Percentiles rank a stretch among this genome's conserved stretches.
These are phyloP conservation scores for Phytophthora brassicae DNA, from an alignment of 352 stramenopile genomes.

Conservation along the genomic window DNA sequence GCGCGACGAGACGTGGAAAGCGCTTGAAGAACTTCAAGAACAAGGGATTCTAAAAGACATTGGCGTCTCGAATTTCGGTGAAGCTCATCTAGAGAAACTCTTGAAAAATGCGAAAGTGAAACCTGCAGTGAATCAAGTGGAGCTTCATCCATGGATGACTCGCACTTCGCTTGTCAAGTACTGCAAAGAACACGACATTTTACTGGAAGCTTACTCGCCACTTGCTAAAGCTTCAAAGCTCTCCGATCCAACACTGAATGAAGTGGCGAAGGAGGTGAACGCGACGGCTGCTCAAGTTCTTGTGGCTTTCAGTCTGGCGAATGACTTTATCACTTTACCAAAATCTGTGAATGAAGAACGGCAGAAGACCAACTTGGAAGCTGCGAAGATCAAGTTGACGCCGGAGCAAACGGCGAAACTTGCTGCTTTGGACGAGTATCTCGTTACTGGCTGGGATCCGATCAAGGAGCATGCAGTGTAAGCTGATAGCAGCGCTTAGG, in stretches of 20 bases:
- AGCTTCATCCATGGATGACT: conserved; percentile 71
- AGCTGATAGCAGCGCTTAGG: too few species aligned
- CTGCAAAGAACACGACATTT: conserved; percentile 52
- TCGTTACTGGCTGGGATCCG: conserved; percentile 48
- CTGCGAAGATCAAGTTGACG: conserved; percentile 33
- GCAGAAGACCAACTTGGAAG: conserved; percentile 50
- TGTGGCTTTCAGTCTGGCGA: conserved; percentile 52
- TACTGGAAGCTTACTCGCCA: conserved; percentile 62
- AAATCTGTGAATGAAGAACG: conserved; percentile 51
- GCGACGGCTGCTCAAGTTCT: conserved; percentile 51
- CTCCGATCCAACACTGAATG: conserved; percentile 26
- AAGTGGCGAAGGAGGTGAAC: conserved; percentile 34
- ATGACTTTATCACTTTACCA: conserved; percentile 60
- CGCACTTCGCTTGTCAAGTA: conserved; percentile 63
- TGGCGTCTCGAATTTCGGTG: conserved; percentile 90
- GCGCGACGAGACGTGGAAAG: conserved; percentile 33
- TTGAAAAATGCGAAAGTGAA: conserved; percentile 50
- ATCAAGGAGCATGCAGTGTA: conserved; percentile 45
- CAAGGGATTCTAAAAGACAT: conserved; percentile 75
- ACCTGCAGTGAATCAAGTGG: conserved; percentile 80
- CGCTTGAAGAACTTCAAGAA: conserved; percentile 45
- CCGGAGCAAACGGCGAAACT: conserved; percentile 34
- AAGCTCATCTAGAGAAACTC: conserved; percentile 76
- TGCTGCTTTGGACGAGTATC: conserved; percentile 44
- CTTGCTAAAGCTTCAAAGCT: conserved; percentile 23